A percentile compares a stretch with the other conserved stretches of the same genome.
phyloP scores from a whole-genome alignment of 768 basidiomycete genomes.

The Leccinum fibrillosum region DNA sequence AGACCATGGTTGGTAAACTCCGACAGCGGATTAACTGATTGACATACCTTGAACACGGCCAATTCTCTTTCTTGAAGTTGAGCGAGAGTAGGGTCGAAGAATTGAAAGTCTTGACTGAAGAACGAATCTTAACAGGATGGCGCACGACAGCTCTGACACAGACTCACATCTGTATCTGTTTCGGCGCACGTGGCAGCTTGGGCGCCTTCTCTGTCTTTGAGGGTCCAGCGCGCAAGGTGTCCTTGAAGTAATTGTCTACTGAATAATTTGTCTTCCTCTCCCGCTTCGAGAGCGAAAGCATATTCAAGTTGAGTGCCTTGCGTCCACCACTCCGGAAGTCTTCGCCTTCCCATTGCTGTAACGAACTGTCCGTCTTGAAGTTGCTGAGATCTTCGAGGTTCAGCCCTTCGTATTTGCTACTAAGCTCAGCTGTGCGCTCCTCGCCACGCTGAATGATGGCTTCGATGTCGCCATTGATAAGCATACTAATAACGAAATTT shows the following conservation, averaged over 20 bases:
- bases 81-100: constrained; percentile 80
- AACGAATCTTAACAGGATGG: neutral
- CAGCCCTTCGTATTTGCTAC: constrained; percentile 87
- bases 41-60: constrained; percentile 66
- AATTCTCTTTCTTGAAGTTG: constrained; percentile 86
- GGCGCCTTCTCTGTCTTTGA: constrained; percentile 79
- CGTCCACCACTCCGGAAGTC: constrained; percentile 81
- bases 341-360: constrained; percentile 95
- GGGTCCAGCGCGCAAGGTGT: constrained; percentile 76
- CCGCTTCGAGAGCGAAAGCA: constrained; percentile 86
- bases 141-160: neutral
- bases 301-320: constrained; percentile 69
- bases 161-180: constrained; percentile 78
- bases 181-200: constrained; percentile 81
- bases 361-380: constrained; percentile 91
- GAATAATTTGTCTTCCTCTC: constrained; percentile 94
- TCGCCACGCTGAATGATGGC: constrained; percentile 90
- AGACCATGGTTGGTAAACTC: neutral
- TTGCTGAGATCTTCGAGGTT: constrained; percentile 94
- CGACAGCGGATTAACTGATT: neutral
- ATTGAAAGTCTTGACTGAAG: constrained; percentile 90
- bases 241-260: constrained; percentile 94
- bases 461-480: constrained; percentile 90
- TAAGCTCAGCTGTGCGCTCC: constrained; percentile 83
- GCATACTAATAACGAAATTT: constrained; percentile 40